These are phyloP conservation scores for Penicillium desertorum DNA, from an alignment of 495 filamentous ascomycete species.

Conservation along the genomic window DNA sequence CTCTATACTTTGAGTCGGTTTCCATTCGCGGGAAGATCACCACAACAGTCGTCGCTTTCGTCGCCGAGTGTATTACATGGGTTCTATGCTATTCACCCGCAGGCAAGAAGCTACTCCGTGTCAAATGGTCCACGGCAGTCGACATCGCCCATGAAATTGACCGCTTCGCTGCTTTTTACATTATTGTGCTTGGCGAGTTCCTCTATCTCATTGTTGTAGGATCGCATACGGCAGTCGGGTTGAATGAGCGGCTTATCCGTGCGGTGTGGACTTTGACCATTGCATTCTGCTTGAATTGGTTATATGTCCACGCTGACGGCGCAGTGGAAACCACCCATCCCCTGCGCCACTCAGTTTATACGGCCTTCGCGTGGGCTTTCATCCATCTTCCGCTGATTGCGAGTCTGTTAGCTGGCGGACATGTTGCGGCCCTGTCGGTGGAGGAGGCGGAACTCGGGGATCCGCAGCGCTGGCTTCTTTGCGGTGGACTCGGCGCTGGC, in stretches of 20 bases:
- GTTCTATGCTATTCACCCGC: conserved; percentile 37
- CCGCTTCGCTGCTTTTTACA: conserved; percentile 50
- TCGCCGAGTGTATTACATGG: conserved; percentile 33
- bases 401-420: conserved; percentile 40
- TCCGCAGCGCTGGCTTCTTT: conserved; percentile 38
- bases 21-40: conserved; percentile 41
- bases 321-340: conserved; percentile 36
- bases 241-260: conserved; percentile 36
- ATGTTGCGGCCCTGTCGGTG: conserved; percentile 35
- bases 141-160: conserved; percentile 50
- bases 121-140: conserved; percentile 39
- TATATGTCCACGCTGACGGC: conserved; percentile 43
- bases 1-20: conserved; percentile 38
- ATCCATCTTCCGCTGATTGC: conserved; percentile 44
- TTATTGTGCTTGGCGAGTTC: conserved; percentile 51
- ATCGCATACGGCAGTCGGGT: conserved; percentile 37
- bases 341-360: conserved; percentile 32
- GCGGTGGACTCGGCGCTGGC: conserved; percentile 38
- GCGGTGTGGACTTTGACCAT: conserved; percentile 47
- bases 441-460: conserved; percentile 27
- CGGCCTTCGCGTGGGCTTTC: conserved; percentile 36
- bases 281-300: conserved; percentile 48
- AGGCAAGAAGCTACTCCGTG: conserved; percentile 35
- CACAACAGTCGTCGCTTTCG: conserved; percentile 38
- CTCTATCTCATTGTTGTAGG: conserved; percentile 46